Base-by-base conservation (phyloP, 805 yeast species). In the Metschnikowia drakensbergensis region DNA sequence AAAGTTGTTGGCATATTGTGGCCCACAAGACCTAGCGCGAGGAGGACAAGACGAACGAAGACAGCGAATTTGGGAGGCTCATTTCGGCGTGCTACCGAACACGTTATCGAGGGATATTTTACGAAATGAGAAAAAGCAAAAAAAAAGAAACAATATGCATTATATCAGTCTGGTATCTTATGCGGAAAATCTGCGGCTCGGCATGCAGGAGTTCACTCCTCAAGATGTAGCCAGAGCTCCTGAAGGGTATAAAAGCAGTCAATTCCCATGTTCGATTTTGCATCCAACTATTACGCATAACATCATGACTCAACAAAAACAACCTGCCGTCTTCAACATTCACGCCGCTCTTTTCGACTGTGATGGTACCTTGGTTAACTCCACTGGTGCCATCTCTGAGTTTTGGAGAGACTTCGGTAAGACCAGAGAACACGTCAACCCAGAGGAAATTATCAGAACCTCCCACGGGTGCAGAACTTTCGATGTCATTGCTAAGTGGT, bases 401-500 rank as follows among this genome's bases (percentile, higher is more conserved):
- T 82, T 87, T 72, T 88, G 96, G 96, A 79, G 79, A 60, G 84
- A 81, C 51, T 78, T 86, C 62, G 87, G 86, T 55, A 74, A 75
- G 59, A 75, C 79, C 61, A 79, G 85, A 68, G 81, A 88, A 52
- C 79, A 78, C 62, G 83, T 84, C 48, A 81, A 83, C 66, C 80
- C 87, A 13, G 83, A 81, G 54, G 82, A 84, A 58, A 84, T 87
- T 48, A 81, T 86, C 64, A 79, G 82, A 66, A 80, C 84, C 46
- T 79, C 86, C 32, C 96, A 88, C 68, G 96, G 96, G 36, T 83
- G 88, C 64, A 79, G 96, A 68, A 87, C 95, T 31, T 79, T 79
- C 57, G 96, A 88, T 60, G 85, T 86, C 34, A 79, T 87, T 63
- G 80, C 80, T 57, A 79, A 78, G 63, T 83, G 82, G 77, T 82